These are phyloP conservation scores for Phaeoacremonium minimum DNA, from an alignment of 2,329 filamentous ascomycete genomes.

Conservation along the genomic window DNA sequence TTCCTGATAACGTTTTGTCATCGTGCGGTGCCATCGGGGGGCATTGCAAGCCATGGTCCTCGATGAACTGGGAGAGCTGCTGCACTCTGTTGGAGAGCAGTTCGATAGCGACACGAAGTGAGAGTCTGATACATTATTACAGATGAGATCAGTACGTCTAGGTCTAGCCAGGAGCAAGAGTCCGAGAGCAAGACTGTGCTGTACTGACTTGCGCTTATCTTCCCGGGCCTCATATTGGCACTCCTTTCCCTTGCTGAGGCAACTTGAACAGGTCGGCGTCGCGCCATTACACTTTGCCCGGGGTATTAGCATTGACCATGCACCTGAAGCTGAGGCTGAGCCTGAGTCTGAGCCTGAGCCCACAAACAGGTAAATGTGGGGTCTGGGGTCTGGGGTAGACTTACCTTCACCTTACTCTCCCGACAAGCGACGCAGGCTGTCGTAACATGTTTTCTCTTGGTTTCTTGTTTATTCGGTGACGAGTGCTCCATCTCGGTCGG, in stretches of 20 bases:
- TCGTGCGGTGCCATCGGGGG: conserved; percentile 4
- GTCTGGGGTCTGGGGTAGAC: too few relatives aligned
- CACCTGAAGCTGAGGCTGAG: too few relatives aligned
- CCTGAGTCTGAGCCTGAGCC: too few relatives aligned
- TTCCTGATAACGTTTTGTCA: conserved; percentile 3
- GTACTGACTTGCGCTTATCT: conserved; percentile 22
- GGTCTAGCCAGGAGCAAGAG: too few relatives aligned
- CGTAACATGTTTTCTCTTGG: background rate
- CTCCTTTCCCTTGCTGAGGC: conserved; percentile 14
- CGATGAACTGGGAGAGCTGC: conserved; percentile 16
- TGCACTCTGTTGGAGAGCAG: conserved; percentile 8
- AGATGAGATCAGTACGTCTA: too few relatives aligned
- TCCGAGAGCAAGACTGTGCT: too few relatives aligned
- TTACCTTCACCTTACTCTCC: conserved; percentile 32
- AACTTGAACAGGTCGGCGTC: conserved; percentile 14
- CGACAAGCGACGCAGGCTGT: conserved; percentile 24
- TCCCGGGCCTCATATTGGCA: conserved; percentile 18
- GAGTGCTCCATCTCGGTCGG: background rate
- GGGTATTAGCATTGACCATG: background rate
- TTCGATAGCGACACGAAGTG: conserved; percentile 18
- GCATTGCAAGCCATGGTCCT: conserved; percentile 10
- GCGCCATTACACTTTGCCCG: conserved; percentile 10
- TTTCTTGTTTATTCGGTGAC: background rate
- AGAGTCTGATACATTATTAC: conserved; percentile 11
- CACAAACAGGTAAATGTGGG: too few relatives aligned